Evolutionary conservation across 352 stramenopile species (phyloP).

Genomic region (Phytophthora ohioensis): DNA sequence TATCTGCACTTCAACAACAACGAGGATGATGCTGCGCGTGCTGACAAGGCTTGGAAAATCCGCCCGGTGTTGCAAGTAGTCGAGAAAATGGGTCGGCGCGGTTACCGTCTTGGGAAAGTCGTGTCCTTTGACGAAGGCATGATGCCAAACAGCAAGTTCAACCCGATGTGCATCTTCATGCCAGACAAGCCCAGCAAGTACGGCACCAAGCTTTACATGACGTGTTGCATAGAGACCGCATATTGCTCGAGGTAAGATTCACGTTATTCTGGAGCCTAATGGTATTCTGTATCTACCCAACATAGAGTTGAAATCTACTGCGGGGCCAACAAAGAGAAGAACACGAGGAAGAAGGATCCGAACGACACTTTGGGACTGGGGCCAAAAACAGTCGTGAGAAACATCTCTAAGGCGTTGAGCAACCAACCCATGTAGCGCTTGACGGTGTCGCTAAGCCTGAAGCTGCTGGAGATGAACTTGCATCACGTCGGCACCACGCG

Average conservation of each 20-base stretch:
- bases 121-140: constrained; percentile 39
- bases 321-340: constrained; percentile 10
- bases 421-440: constrained; percentile 7
- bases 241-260: constrained; percentile 26
- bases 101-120: constrained; percentile 20
- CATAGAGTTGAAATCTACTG: constrained; percentile 24
- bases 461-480: background rate
- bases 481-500: background rate
- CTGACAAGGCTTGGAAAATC: constrained; percentile 29
- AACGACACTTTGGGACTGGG: background rate
- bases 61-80: constrained; percentile 21
- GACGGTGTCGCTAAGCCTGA: background rate
- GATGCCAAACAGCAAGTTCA: constrained; percentile 33
- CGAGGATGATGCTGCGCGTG: background rate
- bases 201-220: constrained; percentile 40
- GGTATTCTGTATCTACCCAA: constrained; percentile 19
- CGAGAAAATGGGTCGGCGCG: constrained; percentile 28
- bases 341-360: background rate
- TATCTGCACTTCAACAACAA: constrained; percentile 40
- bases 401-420: constrained; percentile 18
- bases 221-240: constrained; percentile 19
- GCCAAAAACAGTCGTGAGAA: constrained; percentile 14
- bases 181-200: constrained; percentile 30
- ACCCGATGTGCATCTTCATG: constrained; percentile 33
- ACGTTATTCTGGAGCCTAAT: constrained; percentile 1